Conservation (phyloP, 2,329 filamentous ascomycete species). For the Phialocephala subalpina region DNA sequence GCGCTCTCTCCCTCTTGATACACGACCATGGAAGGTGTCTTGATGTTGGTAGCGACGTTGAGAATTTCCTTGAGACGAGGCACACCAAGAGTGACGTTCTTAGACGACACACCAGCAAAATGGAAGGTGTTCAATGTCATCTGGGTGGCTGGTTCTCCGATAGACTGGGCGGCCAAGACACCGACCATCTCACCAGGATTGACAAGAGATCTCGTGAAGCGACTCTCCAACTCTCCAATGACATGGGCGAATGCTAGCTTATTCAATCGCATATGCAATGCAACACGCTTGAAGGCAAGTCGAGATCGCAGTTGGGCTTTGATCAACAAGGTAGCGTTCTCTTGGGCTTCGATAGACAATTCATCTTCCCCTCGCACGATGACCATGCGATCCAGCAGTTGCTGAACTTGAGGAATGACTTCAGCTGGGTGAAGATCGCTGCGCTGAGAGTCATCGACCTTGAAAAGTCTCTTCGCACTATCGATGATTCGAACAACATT, state of each 20-base stretch:
- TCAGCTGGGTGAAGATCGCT: constrained; percentile 91
- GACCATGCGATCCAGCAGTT: constrained; percentile 77
- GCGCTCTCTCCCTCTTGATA: constrained; percentile 73
- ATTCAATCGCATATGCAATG: constrained; percentile 84
- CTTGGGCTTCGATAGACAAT: constrained; percentile 86
- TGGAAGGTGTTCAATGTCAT: constrained; percentile 99
- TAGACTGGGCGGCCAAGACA: constrained; percentile 96
- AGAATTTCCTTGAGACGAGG: constrained; percentile 99
- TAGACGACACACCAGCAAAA: constrained; percentile 99
- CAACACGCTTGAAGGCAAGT: constrained; percentile 91
- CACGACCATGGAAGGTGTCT: constrained; percentile 96
- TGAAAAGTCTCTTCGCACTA: constrained; percentile 88
- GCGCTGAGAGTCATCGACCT: constrained; percentile 83
- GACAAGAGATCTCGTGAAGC: constrained; percentile 86
- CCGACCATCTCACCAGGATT: constrained; percentile 98
- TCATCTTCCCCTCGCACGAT: constrained; percentile 87
- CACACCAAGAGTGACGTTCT: constrained; percentile 99
- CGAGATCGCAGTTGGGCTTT: constrained; percentile 91
- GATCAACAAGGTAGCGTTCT: constrained; percentile 88
- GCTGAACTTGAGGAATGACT: constrained; percentile 81
- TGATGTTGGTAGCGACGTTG: constrained; percentile 97
- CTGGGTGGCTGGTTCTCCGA: constrained; percentile 97
- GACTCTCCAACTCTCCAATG: constrained; percentile 86
- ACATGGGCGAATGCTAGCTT: constrained; percentile 94
- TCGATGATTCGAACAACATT: constrained; percentile 93